Base-by-base conservation (phyloP, 208 protist species). In the Acanthamoeba culbertsoni region DNA sequence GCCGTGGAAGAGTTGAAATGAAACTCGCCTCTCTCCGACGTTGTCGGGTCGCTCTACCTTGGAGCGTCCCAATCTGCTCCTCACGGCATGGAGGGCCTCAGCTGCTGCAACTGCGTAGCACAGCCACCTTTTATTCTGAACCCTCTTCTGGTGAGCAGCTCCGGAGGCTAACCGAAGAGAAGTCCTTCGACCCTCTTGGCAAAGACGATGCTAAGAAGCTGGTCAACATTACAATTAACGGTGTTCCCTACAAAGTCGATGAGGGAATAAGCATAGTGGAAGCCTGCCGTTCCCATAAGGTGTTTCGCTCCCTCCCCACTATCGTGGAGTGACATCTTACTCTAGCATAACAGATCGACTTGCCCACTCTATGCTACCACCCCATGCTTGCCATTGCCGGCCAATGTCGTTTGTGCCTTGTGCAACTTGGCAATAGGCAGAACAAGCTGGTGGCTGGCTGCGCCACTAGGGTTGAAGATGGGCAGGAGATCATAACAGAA, bases 291-390 rank as follows among this genome's bases (percentile, higher is more conserved):
- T 12, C 35, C 16, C 37, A 48, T 42, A 82, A 51, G 71, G 71
- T 59, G 23, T 71, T 71, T 5, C 8, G 26, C 33, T 3, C 43
- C 63, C 8, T 37, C 35, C 63, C 31, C 31, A 28, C 37, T 37
- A 18, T 4, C 4, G 8, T 48, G 10, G 1, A 23, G 6, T 28
- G 0, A 20, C 0, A 16, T 20, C 35, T 45, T 35, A 4, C 20
- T 0, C 1, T 53, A 0, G 3, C 33, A 20, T 14, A 12, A 16
- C 71, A 82, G 71, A 42, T 82, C 5, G 71, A 95, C 57, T 26
- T 95, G 62, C 93, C 93, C 1, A 95, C 92, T n/a, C 40, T 95
- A 0, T 95, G 93, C 82, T 95, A 94, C 93, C 93, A 95, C 75
- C 93, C 93, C 14, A 71, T 53, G 68, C 7, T 63, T 16, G 51